Evolutionary conservation across 495 filamentous ascomycete genomes (phyloP).

Genomic region (Lentithecium fluviatile): DNA sequence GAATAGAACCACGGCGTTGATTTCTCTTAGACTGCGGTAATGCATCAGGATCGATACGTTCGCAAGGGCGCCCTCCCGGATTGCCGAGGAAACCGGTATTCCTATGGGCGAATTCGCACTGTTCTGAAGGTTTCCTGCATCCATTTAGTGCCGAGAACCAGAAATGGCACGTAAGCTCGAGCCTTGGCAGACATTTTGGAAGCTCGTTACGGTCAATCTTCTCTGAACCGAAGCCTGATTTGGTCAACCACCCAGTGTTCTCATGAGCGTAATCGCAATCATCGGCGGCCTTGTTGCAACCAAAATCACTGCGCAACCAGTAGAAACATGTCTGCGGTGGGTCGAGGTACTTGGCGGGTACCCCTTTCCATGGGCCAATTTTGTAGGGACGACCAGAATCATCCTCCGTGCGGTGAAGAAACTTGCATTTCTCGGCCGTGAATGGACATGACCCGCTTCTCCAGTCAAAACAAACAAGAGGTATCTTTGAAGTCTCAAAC

Average conservation of each 20-base stretch:
- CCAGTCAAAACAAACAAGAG: conserved; percentile 31
- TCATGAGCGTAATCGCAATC: conserved; percentile 17
- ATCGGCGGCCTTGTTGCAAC: conserved; percentile 6
- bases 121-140: conserved; percentile 1
- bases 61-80: too few species aligned
- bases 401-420: conserved; percentile 17
- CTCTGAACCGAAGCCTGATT: background rate
- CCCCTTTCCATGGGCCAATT: conserved; percentile 10
- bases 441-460: conserved; percentile 21
- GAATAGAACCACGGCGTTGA: too few species aligned
- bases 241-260: conserved; percentile 15
- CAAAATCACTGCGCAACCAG: conserved; percentile 8
- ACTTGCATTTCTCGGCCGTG: conserved; percentile 19
- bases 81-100: conserved; percentile 2
- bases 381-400: background rate
- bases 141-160: background rate
- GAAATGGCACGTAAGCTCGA: conserved; percentile 16
- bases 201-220: background rate
- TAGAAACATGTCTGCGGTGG: conserved; percentile 21
- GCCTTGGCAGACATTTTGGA: background rate
- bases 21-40: too few species aligned
- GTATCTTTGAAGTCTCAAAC: conserved; percentile 22
- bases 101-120: conserved; percentile 1
- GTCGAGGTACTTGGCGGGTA: conserved; percentile 16
- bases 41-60: too few species aligned